A percentile compares a stretch with the other conserved stretches of the same genome.
phyloP scores from a whole-genome alignment of 148 eudicot genomes.

The Rhododendron ferrugineum region DNA sequence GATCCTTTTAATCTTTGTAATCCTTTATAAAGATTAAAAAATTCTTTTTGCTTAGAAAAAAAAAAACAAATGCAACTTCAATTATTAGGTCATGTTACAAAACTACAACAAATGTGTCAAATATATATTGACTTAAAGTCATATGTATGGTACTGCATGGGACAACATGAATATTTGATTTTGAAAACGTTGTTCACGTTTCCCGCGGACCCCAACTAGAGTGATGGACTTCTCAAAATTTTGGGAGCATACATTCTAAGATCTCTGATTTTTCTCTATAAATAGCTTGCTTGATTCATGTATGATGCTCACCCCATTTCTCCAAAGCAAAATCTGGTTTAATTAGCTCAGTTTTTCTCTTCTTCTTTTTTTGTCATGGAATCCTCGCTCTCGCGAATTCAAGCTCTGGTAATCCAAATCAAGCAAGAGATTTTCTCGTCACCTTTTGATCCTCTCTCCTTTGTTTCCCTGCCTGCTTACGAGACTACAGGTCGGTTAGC shows the following conservation, averaged over 20 bases:
- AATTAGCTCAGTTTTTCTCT: not conserved
- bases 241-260: not conserved
- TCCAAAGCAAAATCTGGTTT: not conserved
- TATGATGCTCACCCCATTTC: not conserved
- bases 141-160: no score
- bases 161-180: not conserved
- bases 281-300: not conserved
- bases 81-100: no score
- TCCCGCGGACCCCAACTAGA: not conserved
- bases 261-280: not conserved
- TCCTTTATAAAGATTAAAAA: no score
- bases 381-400: constrained; percentile 12
- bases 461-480: constrained; percentile 26
- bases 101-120: no score
- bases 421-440: constrained; percentile 17
- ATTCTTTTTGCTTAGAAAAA: no score
- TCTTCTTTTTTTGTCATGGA: constrained; percentile 10
- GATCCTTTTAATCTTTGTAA: no score
- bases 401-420: constrained; percentile 16
- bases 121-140: no score
- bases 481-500: constrained; percentile 40
- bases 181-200: not conserved
- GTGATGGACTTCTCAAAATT: not conserved
- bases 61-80: not conserved
- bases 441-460: not conserved